These are phyloP conservation scores for Platanus orientalis DNA, from an alignment of 164 flowering plant genomes.

Conservation along the genomic window DNA sequence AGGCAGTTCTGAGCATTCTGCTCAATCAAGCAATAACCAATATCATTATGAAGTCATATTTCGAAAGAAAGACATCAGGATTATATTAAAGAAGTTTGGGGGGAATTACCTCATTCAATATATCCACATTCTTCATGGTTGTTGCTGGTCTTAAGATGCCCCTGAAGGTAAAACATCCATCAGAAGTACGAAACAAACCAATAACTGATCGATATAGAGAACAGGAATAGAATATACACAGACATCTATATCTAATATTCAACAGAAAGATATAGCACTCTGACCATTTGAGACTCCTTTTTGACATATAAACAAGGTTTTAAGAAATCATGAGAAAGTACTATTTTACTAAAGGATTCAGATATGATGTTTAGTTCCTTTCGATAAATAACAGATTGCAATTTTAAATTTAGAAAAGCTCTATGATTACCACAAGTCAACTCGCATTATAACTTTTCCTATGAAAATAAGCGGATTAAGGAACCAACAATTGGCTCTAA, in stretches of 20 bases:
- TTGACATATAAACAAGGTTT: neutral
- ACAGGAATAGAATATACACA: neutral
- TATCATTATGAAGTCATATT: constrained; percentile 11
- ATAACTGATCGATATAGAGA: too few relatives aligned
- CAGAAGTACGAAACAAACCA: too few relatives aligned
- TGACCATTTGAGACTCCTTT: too few relatives aligned
- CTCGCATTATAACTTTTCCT: too few relatives aligned
- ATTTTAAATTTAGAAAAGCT: too few relatives aligned
- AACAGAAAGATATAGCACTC: neutral
- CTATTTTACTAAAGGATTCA: neutral
- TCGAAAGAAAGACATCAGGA: neutral
- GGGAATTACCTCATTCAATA: constrained; percentile 54
- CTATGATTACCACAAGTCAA: too few relatives aligned
- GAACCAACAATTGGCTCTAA: too few relatives aligned
- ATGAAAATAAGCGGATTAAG: too few relatives aligned
- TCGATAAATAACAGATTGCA: too few relatives aligned
- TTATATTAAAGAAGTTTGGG: neutral
- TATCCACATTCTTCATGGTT: constrained; percentile 50
- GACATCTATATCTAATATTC: neutral
- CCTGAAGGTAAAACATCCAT: constrained; percentile 33
- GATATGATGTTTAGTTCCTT: neutral
- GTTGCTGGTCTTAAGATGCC: constrained; percentile 86
- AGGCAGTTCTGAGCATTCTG: constrained; percentile 84
- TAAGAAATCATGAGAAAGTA: neutral
- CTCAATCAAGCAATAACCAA: constrained; percentile 12